A percentile compares a stretch with the other conserved stretches of the same genome.
phyloP scores from a whole-genome alignment of 164 flowering plant species.

The Vitis riparia region DNA sequence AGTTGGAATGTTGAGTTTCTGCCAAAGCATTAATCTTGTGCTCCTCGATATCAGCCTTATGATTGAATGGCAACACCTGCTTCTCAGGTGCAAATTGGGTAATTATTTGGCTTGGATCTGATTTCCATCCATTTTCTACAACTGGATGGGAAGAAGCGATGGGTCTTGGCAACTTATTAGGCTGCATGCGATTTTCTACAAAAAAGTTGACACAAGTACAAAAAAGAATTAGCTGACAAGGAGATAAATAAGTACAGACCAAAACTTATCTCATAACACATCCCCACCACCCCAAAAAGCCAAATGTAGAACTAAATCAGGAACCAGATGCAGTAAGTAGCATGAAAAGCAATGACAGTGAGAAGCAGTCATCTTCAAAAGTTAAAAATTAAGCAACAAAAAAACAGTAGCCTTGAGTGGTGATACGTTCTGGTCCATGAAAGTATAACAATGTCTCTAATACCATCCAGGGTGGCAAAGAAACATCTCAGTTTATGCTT shows the following conservation, averaged over 20 bases:
- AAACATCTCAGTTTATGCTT: no score
- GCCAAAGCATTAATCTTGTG: conserved; percentile 16
- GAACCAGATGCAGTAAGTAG: no score
- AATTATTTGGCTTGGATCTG: conserved; percentile 11
- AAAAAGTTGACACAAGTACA: conserved; percentile 6
- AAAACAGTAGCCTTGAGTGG: no score
- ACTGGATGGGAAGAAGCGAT: conserved; percentile 2
- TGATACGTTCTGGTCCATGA: no score
- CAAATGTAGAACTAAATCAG: no score
- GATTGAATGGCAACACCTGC: conserved; percentile 3
- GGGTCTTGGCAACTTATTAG: conserved; percentile 17
- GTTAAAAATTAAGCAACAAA: no score
- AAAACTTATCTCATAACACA: not conserved
- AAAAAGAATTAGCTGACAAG: not conserved
- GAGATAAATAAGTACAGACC: not conserved
- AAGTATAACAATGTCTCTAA: no score
- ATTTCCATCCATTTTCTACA: conserved; percentile 18
- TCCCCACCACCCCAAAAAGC: not conserved
- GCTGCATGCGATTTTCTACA: conserved; percentile 14
- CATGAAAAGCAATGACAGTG: no score
- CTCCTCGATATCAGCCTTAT: conserved; percentile 10
- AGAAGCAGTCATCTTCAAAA: no score
- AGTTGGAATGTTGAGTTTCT: not conserved
- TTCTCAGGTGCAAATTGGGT: not conserved
- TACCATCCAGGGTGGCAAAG: no score